A percentile compares a stretch with the other conserved stretches of the same genome.
Conservation (phyloP, 805 yeast species). For the Phaffomyces opuntiae region DNA sequence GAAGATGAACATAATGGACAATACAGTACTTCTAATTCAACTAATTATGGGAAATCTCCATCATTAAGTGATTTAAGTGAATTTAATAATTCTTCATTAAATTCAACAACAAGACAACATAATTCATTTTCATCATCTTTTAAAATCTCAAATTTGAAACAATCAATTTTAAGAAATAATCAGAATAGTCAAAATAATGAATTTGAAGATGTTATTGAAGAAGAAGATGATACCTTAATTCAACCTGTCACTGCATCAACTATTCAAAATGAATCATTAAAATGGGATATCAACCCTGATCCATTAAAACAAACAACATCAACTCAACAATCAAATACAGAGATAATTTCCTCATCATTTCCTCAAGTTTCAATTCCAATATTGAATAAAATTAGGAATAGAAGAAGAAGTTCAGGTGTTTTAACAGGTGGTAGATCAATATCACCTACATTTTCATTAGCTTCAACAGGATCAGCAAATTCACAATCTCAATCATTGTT, state of each 20-base stretch:
- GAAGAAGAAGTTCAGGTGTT: constrained; percentile 4
- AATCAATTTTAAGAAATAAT: constrained; percentile 9
- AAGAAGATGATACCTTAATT: constrained; percentile 13
- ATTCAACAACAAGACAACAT: constrained; percentile 6
- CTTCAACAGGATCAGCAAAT: constrained; percentile 12
- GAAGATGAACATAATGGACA: constrained; percentile 7
- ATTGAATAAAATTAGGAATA: background rate
- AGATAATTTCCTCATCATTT: constrained; percentile 15
- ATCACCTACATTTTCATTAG: constrained; percentile 19
- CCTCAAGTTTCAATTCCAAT: constrained; percentile 15
- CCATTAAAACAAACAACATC: background rate
- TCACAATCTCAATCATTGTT: constrained; percentile 15
- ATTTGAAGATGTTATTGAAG: constrained; percentile 12
- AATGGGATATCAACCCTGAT: constrained; percentile 12
- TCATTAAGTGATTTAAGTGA: constrained; percentile 23
- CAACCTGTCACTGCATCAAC: constrained; percentile 5
- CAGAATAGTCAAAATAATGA: background rate
- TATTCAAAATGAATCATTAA: constrained; percentile 14
- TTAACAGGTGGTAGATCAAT: constrained; percentile 12
- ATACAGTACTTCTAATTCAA: constrained; percentile 24
- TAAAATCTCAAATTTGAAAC: constrained; percentile 13
- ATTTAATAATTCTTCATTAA: constrained; percentile 10
- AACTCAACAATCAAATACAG: constrained; percentile 6
- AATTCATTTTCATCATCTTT: constrained; percentile 11
- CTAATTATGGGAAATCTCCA: constrained; percentile 23